These are phyloP conservation scores for Salinomyces thailandicus DNA, from an alignment of 2,329 filamentous ascomycete species.

Conservation along the genomic window DNA sequence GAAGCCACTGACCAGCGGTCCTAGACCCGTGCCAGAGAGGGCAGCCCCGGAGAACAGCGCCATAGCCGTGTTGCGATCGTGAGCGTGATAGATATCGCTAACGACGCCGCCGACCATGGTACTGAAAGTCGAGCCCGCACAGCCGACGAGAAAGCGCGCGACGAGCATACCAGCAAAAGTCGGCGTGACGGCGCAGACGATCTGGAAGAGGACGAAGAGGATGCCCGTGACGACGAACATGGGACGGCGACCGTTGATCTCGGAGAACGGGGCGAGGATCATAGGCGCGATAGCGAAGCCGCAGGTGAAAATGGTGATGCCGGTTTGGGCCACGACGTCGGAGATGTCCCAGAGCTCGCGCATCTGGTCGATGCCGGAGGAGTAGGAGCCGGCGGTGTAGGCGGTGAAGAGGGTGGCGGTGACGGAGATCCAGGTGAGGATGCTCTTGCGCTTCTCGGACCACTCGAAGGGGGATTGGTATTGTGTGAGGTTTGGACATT, in stretches of 20 bases:
- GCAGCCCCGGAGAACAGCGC: conserved; percentile 73
- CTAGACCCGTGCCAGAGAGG: conserved; percentile 67
- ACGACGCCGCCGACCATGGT: conserved; percentile 91
- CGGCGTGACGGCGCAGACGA: conserved; percentile 61
- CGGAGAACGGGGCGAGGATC: conserved; percentile 76
- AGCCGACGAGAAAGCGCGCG: conserved; percentile 64
- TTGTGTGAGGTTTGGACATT: conserved; percentile 53
- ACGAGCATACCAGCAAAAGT: conserved; percentile 64
- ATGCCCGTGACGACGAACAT: conserved; percentile 67
- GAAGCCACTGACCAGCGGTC: conserved; percentile 60
- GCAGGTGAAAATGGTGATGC: conserved; percentile 70
- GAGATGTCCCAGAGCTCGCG: conserved; percentile 54
- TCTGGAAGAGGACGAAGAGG: conserved; percentile 60
- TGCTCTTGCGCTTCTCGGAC: conserved; percentile 56
- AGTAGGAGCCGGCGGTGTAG: conserved; percentile 72
- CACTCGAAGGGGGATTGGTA: conserved; percentile 65
- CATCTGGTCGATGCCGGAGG: conserved; percentile 57
- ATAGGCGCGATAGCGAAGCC: conserved; percentile 80
- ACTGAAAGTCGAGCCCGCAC: conserved; percentile 68
- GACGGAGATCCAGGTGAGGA: conserved; percentile 65
- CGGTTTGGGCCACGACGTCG: conserved; percentile 55
- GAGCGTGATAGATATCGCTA: conserved; percentile 69
- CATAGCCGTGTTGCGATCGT: conserved; percentile 81
- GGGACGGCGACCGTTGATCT: conserved; percentile 76
- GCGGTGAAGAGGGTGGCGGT: conserved; percentile 66